phyloP scores from a whole-genome alignment of 73 alveolate species.

The Tetrahymena thermophila region DNA sequence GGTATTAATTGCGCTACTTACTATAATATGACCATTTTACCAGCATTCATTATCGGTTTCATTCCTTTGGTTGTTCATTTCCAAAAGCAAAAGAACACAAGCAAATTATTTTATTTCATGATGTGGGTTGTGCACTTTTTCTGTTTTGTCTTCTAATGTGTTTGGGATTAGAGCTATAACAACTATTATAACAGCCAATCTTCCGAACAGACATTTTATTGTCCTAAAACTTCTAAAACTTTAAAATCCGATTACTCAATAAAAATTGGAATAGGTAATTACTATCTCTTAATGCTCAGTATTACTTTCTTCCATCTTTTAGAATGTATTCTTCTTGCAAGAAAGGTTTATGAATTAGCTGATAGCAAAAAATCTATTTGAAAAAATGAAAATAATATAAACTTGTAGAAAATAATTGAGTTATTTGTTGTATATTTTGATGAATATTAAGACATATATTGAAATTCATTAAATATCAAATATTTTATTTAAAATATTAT shows the following conservation, averaged over 20 bases:
- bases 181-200: neutral
- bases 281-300: neutral
- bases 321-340: neutral
- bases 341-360: neutral
- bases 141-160: neutral
- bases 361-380: neutral
- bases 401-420: neutral
- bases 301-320: neutral
- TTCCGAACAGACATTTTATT: neutral
- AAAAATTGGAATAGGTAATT: neutral
- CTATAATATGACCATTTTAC: neutral
- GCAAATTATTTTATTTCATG: neutral
- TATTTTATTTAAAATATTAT: no score
- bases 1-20: neutral
- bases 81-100: neutral
- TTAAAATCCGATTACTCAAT: neutral
- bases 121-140: neutral
- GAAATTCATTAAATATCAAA: no score
- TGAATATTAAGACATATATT: no score
- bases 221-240: neutral
- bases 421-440: no score
- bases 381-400: neutral
- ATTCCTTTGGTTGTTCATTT: neutral
- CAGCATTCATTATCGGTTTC: neutral
- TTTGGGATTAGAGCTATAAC: neutral